A percentile compares a stretch with the other conserved stretches of the same genome.
phyloP scores from a whole-genome alignment of 495 filamentous ascomycete species.

The Geoglossum glabrum region DNA sequence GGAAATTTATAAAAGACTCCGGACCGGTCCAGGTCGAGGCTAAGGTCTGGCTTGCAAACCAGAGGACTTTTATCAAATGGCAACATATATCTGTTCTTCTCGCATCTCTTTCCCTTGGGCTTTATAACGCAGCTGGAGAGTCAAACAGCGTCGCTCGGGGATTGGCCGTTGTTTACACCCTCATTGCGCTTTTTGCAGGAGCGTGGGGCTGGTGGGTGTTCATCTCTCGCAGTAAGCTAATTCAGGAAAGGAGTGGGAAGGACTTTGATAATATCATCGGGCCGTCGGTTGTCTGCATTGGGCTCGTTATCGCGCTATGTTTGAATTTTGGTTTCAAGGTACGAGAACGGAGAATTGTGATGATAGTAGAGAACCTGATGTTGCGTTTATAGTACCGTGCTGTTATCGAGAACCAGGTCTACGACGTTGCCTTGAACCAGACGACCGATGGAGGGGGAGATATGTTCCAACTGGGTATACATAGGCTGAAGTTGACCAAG shows the following conservation, averaged over 20 bases:
- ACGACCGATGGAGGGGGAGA: neutral
- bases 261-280: slow-evolving; percentile 82
- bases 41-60: slow-evolving; percentile 97
- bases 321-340: slow-evolving; percentile 75
- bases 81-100: slow-evolving; percentile 79
- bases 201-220: slow-evolving; percentile 78
- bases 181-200: slow-evolving; percentile 63
- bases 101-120: slow-evolving; percentile 55
- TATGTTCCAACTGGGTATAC: neutral
- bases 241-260: slow-evolving; percentile 62
- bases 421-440: neutral
- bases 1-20: slow-evolving; percentile 74
- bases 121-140: slow-evolving; percentile 71
- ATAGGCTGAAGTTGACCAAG: neutral
- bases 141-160: slow-evolving; percentile 47
- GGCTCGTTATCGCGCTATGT: slow-evolving; percentile 55
- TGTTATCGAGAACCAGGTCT: neutral
- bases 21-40: slow-evolving; percentile 81
- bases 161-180: slow-evolving; percentile 63
- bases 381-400: neutral
- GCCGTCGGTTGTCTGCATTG: slow-evolving; percentile 63
- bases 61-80: slow-evolving; percentile 96
- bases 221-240: slow-evolving; percentile 52
- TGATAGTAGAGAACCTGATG: neutral
- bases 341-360: neutral